phyloP scores from a whole-genome alignment of 192 early-diverging fungal genomes.

The Jimgerdemannia flammicorona region DNA sequence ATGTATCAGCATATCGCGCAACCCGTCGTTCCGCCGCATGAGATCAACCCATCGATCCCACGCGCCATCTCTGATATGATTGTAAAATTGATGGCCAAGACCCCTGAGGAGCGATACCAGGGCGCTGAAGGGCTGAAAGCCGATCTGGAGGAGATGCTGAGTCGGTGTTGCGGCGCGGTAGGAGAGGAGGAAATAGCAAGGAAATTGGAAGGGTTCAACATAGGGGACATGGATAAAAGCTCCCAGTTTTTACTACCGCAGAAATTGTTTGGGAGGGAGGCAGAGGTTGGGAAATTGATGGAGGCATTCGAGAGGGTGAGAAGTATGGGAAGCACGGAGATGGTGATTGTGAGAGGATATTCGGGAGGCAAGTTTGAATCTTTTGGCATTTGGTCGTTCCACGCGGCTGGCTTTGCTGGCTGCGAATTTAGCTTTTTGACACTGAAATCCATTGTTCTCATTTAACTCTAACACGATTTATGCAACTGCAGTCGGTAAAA shows the following conservation, averaged over 20 bases:
- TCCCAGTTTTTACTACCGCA: conserved; percentile 24
- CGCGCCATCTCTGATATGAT: conserved; percentile 15
- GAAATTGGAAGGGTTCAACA: conserved; percentile 11
- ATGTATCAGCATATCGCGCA: conserved; percentile 23
- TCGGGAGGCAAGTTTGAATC: background rate
- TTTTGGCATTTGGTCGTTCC: too few species aligned
- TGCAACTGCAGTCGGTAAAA: conserved; percentile 21
- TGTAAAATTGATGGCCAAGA: conserved; percentile 25
- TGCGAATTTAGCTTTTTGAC: too few species aligned
- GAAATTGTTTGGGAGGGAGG: conserved; percentile 27
- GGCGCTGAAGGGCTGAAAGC: conserved; percentile 24
- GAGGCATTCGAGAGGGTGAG: conserved; percentile 11
- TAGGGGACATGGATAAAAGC: conserved; percentile 22
- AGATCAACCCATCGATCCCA: conserved; percentile 1
- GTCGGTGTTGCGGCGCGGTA: background rate
- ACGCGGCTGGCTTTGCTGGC: too few species aligned
- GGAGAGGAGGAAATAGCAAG: background rate
- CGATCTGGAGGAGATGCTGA: conserved; percentile 10
- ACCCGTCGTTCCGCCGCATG: conserved; percentile 10
- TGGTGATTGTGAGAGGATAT: conserved; percentile 27
- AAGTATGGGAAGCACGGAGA: conserved; percentile 1
- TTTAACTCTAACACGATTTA: too few species aligned
- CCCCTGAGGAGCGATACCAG: conserved; percentile 35
- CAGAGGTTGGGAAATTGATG: conserved; percentile 12
- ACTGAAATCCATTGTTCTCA: too few species aligned